Evolutionary conservation across 495 filamentous ascomycete species (phyloP).

Genomic region (Evernia prunastri): DNA sequence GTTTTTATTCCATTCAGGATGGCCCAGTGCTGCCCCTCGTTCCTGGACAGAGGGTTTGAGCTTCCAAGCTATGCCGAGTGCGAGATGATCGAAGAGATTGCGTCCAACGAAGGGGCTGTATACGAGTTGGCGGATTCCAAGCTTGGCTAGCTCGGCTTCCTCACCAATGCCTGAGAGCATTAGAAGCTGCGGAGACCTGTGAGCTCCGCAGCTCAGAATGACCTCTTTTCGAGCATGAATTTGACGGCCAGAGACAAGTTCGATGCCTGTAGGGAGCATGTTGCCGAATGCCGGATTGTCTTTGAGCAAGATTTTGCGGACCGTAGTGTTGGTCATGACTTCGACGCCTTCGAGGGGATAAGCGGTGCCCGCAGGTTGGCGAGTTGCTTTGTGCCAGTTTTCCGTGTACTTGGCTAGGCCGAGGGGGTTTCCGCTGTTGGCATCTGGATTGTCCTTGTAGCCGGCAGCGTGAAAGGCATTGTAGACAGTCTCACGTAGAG

Average conservation of each 20-base stretch:
- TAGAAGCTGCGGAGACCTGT: constrained; percentile 49
- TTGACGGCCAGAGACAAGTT: constrained; percentile 24
- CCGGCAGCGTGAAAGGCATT: background rate
- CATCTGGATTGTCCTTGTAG: constrained; percentile 7
- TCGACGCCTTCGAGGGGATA: constrained; percentile 24
- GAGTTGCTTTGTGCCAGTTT: constrained; percentile 7
- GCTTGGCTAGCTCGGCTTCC: constrained; percentile 27
- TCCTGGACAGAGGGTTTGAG: constrained; percentile 31
- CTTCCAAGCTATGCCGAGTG: constrained; percentile 31
- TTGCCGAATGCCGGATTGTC: constrained; percentile 7
- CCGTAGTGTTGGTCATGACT: constrained; percentile 30
- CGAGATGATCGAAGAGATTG: constrained; percentile 42
- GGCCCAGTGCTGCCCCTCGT: constrained; percentile 31
- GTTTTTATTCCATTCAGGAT: constrained; percentile 24
- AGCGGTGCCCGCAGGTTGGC: constrained; percentile 9
- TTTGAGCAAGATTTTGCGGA: constrained; percentile 28
- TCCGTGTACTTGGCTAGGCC: constrained; percentile 4
- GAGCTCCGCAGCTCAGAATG: constrained; percentile 45
- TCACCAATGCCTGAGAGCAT: constrained; percentile 53
- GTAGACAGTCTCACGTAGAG: constrained; percentile 19
- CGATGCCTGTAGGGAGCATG: constrained; percentile 25
- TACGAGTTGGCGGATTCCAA: constrained; percentile 37
- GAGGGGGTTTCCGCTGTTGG: constrained; percentile 7
- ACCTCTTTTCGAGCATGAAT: constrained; percentile 34
- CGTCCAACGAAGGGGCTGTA: constrained; percentile 38